Base-by-base conservation (phyloP, 257 asterid genomes). In the Coffea canephora region DNA sequence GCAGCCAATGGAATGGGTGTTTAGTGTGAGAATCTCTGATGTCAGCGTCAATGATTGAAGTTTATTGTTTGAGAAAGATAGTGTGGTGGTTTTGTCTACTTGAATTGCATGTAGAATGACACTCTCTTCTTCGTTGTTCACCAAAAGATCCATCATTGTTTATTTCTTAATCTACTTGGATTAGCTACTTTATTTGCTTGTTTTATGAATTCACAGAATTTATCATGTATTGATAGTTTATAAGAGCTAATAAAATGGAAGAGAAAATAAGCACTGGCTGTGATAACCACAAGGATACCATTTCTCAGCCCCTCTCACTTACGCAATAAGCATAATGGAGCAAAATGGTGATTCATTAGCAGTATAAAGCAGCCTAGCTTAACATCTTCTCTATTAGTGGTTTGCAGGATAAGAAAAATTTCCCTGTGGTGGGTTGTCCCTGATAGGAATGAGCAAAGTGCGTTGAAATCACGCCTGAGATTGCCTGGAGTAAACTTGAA, bases 401-500 rank as follows among this genome's bases (percentile, higher is more conserved):
- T 46, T 46, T 76, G 79, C 79, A 76, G 79, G 79, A 64, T 9
- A 34, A 45, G 21, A 34, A 25, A 23, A 16, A 7, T 43, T 19
- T 21, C 21, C 14, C 31, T 43, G 18, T 48, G 43, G 41, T 48
- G 39, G 69, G 69, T 64, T 64, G 39, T 64, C 11, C 59, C 39
- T 25, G 45, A 11, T 45, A 46, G 12, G 45, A 3, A 14, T 64
- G 79, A 64, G 73, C 45, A 45, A 64, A 46, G 64, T 31, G 45
- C 64, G 2, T 36, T 18, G 6, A 31, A 50, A 62, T 73, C 25
- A 27, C 49, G 9, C 52, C 64, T 64, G 79, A 64, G 46, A 34
- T 45, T 64, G 73, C 25, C 62, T 46, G 18, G 64, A 45, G 4
- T 46, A n/a, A 64, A 31, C 36, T 45, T 76, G 34, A 45, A 76